phyloP scores from a whole-genome alignment of 164 flowering plant genomes.

The Piper betle region DNA sequence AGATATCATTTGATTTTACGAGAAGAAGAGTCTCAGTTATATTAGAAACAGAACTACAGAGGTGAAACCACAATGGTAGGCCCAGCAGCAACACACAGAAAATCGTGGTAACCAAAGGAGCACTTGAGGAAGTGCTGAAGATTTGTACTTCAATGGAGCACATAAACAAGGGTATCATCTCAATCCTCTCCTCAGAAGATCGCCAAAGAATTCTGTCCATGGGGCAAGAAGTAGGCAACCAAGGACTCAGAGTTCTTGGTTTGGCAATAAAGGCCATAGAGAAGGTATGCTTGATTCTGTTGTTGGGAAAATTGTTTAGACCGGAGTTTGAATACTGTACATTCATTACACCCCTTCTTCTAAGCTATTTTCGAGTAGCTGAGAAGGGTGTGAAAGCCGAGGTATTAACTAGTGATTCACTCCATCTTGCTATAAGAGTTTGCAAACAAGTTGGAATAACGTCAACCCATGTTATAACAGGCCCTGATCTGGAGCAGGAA shows the following conservation, averaged over 20 bases:
- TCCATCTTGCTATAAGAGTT: conserved; percentile 44
- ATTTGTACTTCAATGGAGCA: conserved; percentile 37
- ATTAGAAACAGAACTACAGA: conserved; percentile 25
- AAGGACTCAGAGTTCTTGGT: conserved; percentile 52
- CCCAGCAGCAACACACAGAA: conserved; percentile 4
- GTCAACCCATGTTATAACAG: conserved; percentile 52
- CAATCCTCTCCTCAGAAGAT: conserved; percentile 30
- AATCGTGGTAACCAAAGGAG: conserved; percentile 55
- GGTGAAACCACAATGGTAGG: background rate
- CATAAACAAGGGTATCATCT: conserved; percentile 20
- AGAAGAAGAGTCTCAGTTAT: conserved; percentile 54
- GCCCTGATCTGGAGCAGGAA: conserved; percentile 64
- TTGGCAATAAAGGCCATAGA: conserved; percentile 34
- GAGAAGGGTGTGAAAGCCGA: conserved; percentile 71
- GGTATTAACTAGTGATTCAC: conserved; percentile 64
- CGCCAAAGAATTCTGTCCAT: conserved; percentile 30
- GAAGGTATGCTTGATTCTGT: no score
- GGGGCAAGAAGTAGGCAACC: conserved; percentile 41
- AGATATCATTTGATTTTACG: conserved; percentile 65
- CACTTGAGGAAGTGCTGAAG: conserved; percentile 56
- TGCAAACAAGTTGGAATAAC: conserved; percentile 69
- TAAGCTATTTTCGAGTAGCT: conserved; percentile 45
- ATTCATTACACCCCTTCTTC: no score
- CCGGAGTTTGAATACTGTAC: no score
- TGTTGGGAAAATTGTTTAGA: background rate